Base-by-base conservation (phyloP, 176 grass and related monocot species). In the Eleusine coracana region DNA sequence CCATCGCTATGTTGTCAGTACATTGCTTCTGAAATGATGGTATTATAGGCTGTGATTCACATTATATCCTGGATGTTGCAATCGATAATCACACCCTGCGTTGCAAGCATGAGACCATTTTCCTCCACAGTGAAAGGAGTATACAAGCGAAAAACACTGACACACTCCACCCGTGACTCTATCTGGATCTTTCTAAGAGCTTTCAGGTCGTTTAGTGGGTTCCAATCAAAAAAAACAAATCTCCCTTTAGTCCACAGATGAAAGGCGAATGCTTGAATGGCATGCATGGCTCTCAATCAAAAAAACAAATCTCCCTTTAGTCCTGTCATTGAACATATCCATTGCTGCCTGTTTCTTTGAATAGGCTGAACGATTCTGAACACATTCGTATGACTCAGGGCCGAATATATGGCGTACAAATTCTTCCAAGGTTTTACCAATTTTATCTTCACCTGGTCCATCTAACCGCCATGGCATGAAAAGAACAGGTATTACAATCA, bases 41-140 rank as follows among this genome's bases (percentile, higher is more conserved):
- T n/a, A n/a, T n/a, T n/a, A n/a, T n/a, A n/a, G n/a, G n/a, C n/a
- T n/a, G n/a, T n/a, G n/a, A n/a, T n/a, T n/a, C n/a, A n/a, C 38
- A 21, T 60, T 70, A 94, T 71, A 52, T 81, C 84, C 27, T 93
- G 79, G 23, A 68, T 79, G 21, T 90, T 81, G 63, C 63, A 86
- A 80, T 74, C 90, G 66, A 90, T 79, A 45, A 77, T 28, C 61
- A 91, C 62, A 48, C 88, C 80, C 54, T 95, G 86, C 56, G 91
- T 98, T 59, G 90, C 88, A 74, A 91, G 82, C 66, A 90, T 50
- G 21, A 94, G 88, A 66, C 73, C 39, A 70, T 89, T 93, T 75
- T 94, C 95, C 75, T 98, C 95, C 66, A 93, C 84, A 14, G 95
- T 92, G 56, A 83, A 98, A 49, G 90, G 79, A 70, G 90, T 88